These are phyloP conservation scores for Diplosphaera chodatii DNA, from an alignment of 139 green algal genomes.

Conservation along the genomic window DNA sequence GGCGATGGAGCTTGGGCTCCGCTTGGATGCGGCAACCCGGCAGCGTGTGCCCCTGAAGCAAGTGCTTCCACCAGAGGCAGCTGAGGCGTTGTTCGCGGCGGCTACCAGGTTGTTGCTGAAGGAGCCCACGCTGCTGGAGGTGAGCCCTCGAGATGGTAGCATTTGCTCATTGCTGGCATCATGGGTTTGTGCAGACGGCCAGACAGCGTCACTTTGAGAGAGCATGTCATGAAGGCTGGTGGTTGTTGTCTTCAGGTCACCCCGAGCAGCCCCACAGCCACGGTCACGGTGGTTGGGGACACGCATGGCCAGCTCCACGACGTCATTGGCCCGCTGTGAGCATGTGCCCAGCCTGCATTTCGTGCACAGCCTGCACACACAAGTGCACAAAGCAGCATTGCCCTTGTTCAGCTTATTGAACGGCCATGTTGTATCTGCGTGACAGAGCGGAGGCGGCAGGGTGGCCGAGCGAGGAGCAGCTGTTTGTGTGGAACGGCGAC, in stretches of 20 bases:
- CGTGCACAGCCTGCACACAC: too few species aligned
- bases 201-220: too few species aligned
- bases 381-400: too few species aligned
- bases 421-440: too few species aligned
- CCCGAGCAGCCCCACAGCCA: conserved; percentile 1
- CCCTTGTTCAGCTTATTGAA: too few species aligned
- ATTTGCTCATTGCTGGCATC: too few species aligned
- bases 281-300: conserved; percentile 77
- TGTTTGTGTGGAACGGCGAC: conserved; percentile 73
- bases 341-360: too few species aligned
- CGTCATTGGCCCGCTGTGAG: conserved; percentile 37
- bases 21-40: neutral
- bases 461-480: conserved; percentile 20
- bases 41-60: neutral
- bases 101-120: neutral
- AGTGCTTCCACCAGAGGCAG: neutral
- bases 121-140: conserved; percentile 35
- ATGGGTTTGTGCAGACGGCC: too few species aligned
- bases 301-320: conserved; percentile 95
- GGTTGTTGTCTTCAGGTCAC: neutral
- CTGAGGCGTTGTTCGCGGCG: neutral
- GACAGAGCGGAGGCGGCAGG: conserved; percentile 38
- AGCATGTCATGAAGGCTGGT: too few species aligned
- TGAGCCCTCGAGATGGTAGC: too few species aligned
- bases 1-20: neutral